A percentile compares a stretch with the other conserved stretches of the same genome.
These are phyloP conservation scores for Coffea humblotiana DNA, from an alignment of 305 asterid species.

Conservation along the genomic window DNA sequence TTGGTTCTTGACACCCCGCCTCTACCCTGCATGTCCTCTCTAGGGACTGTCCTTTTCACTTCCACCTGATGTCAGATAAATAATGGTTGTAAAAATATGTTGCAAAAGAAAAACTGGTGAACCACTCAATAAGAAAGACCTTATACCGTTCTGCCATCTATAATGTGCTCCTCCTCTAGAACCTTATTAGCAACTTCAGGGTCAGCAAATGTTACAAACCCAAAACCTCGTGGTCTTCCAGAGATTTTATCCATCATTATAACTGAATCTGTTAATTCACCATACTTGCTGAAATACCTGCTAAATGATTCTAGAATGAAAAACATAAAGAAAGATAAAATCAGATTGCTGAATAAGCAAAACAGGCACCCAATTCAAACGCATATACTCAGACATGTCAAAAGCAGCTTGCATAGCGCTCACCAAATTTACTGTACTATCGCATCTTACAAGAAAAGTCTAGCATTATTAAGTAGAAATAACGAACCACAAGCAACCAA, in stretches of 20 bases:
- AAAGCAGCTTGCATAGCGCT: not conserved
- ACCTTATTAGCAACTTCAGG: conserved; percentile 76
- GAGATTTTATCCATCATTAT: conserved; percentile 79
- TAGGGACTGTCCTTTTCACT: conserved; percentile 93
- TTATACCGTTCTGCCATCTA: conserved; percentile 80
- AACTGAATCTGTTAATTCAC: conserved; percentile 82
- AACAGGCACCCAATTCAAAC: not conserved
- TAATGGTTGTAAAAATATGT: not conserved
- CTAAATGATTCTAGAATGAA: conserved; percentile 67
- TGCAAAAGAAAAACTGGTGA: not conserved
- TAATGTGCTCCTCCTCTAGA: conserved; percentile 69
- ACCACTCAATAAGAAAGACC: not conserved
- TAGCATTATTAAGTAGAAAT: not conserved
- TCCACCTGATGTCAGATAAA: conserved; percentile 56
- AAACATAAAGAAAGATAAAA: not conserved
- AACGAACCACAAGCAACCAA: not conserved
- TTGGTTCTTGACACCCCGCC: conserved; percentile 73
- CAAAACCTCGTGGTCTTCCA: conserved; percentile 90
- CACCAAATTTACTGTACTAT: not conserved
- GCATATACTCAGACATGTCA: not conserved
- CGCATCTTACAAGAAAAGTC: not conserved
- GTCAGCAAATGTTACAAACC: conserved; percentile 80
- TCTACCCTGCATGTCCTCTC: conserved; percentile 69
- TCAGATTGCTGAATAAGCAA: conserved; percentile 4
- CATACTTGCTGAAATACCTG: conserved; percentile 76